phyloP scores from a whole-genome alignment of 2,329 filamentous ascomycete genomes.

The Gnomoniopsis smithogilvyi region DNA sequence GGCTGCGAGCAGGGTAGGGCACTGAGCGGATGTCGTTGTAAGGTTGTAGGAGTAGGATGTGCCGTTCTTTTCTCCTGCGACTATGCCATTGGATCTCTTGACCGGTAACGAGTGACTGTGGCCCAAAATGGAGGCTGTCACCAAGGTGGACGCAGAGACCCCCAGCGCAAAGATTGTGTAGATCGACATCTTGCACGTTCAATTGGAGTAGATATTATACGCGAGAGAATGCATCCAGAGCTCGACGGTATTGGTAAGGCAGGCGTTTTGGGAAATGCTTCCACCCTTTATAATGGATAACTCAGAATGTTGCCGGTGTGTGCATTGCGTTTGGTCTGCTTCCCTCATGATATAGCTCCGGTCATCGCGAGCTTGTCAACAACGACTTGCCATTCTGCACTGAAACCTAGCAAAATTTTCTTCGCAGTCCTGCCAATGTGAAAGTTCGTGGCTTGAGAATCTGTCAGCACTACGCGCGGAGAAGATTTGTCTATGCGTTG shows the following conservation, averaged over 20 bases:
- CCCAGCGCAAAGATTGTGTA: not conserved
- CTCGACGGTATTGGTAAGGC: too few species aligned
- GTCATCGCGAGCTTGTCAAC: not conserved
- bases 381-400: not conserved
- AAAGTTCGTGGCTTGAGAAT: not conserved
- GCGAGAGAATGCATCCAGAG: too few species aligned
- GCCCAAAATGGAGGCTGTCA: not conserved
- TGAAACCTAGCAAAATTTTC: not conserved
- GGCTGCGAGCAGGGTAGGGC: not conserved
- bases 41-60: constrained; percentile 1
- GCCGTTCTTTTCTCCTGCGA: constrained; percentile 1
- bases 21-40: not conserved
- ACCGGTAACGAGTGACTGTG: not conserved
- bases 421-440: not conserved
- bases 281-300: not conserved
- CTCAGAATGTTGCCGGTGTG: not conserved
- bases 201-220: not conserved
- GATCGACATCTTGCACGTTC: not conserved
- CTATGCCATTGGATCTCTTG: constrained; percentile 2
- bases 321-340: not conserved
- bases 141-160: not conserved
- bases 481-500: not conserved
- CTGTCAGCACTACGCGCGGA: not conserved
- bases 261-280: not conserved
- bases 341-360: not conserved